Evolutionary conservation across 2,329 filamentous ascomycete genomes (phyloP), one percentile per base, ranked within the genome.

Genomic region (Monilinia aucupariae): DNA sequence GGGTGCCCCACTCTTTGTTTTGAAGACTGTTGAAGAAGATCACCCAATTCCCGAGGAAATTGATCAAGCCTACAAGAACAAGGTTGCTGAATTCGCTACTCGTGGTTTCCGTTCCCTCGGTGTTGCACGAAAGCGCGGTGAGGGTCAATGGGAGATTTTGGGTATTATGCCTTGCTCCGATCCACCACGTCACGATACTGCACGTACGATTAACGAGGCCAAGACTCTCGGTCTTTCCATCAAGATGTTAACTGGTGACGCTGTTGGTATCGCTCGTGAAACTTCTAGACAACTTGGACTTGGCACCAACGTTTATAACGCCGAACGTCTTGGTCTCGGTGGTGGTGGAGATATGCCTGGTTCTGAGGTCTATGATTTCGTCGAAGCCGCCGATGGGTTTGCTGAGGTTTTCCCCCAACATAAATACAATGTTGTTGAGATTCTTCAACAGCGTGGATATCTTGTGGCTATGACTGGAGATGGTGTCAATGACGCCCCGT

Each of bases 381-480:
- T 96, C 64, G 91, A 96, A 82, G 91, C 89, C 80, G 92, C 91
- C 66, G 91, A 96, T 83, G 92, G 91, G 79, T 96, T 96, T 78
- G 91, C 92, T 69, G 91, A 96, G 76, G 91, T 96, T 64, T 96
- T 94, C 82, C 91, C 91, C 71, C 90, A 96, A 79, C 91, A 96
- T 84, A 96, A 96, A 82, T 96, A 92, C 80, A 90, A 91, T 69
- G 91, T 94, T 76, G 91, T 96, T 71, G 91, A 96, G 78, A 96
- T 96, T 74, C 85, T 96, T 58, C 91, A 96, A 80, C 89, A 93
- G 80, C 90, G 91, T 85, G 91, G 91, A 69, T 92, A 96, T 78
- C 85, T 96, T 48, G 91, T 96, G 78, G 92, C 91, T 76, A 96
- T 96, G 92, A 96, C 91, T 78, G 91, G 91, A 82, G 92, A 96